Conservation (phyloP, 2,329 filamentous ascomycete genomes). For the Colletotrichum gloeosporioides region DNA sequence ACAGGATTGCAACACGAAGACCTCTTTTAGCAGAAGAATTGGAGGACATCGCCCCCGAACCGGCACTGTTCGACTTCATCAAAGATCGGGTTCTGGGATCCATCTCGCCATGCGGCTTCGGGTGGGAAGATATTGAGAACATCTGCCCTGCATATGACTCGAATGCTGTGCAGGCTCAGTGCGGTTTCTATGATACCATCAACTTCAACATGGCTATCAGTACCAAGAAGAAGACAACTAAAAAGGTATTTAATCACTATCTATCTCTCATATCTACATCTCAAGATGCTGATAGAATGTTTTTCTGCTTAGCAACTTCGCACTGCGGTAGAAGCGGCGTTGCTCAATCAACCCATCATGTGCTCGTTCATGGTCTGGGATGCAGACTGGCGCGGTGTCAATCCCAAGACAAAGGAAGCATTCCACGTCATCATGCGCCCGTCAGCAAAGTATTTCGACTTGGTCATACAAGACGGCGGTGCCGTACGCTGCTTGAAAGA, state of each 20-base stretch:
- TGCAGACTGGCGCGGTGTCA: neutral
- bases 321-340: neutral
- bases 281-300: accelerated
- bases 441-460: neutral
- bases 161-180: neutral
- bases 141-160: neutral
- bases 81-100: neutral
- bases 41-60: neutral
- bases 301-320: neutral
- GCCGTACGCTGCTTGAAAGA: neutral
- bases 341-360: neutral
- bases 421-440: neutral
- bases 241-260: accelerated
- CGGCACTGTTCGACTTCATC: neutral
- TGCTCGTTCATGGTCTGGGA: neutral
- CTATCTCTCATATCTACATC: neutral
- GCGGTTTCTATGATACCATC: neutral
- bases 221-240: neutral
- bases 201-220: neutral
- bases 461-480: neutral
- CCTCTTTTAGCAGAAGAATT: neutral
- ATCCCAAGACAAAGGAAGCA: neutral
- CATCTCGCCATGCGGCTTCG: neutral
- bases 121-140: neutral
- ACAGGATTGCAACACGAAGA: neutral